Evolutionary conservation across 2,329 filamentous ascomycete species (phyloP), one percentile per base, ranked within the genome.

Genomic region (Blumeriella jaapii): DNA sequence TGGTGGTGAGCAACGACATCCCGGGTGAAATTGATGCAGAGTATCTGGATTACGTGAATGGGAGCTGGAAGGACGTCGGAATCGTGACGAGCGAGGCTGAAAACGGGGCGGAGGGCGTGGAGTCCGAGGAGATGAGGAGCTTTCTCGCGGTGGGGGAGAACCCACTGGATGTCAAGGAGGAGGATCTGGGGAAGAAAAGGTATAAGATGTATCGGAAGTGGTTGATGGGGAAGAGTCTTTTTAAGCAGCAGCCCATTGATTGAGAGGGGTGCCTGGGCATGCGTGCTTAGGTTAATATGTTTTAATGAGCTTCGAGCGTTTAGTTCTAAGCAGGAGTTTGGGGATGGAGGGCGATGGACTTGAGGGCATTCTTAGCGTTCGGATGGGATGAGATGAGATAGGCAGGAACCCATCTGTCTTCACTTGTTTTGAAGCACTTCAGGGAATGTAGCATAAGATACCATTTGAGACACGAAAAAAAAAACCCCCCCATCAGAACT

Each of bases 121-220:
- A 86, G 45, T 52, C 79, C 29, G 71, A 71, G 13, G 73, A 83
- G 39, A 95, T 93, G 58, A 65, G 65, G 18, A 82, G 91, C 42
- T 80, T 91, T 52, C 58, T 95, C 37, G 72, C 69, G 27, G 73
- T 91, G 9, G 74, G 72, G 4, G 82, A 91, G 41, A 84, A 94
- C 50, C 84, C 85, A 12, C 62, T 98, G 34, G 93, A 84, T 2
- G 89, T 96, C 10, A 78, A 77, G 1, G 79, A 87, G 28, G 87
- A 93, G 52, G 91, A 96, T 57, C 69, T 77, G 29, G 69, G 71
- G 25, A 96, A 93, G 70, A 95, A 96, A 68, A 69, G 91, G 49
- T 98, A 98, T 59, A 96, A 94, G 61, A 83, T 87, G 7, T 98
- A 98, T 60, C 67, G 79, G 52, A 93, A 95, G 61, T 98, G 91